phyloP scores from a whole-genome alignment of 2,329 filamentous ascomycete species.

The Akanthomyces uredinophilus region DNA sequence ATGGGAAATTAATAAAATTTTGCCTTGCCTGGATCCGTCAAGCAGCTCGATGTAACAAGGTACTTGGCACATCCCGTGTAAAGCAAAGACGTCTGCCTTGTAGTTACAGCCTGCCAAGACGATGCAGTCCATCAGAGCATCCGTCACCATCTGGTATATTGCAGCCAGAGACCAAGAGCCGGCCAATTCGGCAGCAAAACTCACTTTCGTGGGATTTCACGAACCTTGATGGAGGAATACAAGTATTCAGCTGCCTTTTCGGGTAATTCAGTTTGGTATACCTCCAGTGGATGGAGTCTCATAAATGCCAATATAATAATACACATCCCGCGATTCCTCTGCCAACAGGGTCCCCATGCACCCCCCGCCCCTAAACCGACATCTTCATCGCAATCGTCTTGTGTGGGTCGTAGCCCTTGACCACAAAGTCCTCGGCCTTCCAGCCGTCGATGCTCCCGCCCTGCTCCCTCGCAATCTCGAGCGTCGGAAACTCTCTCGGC shows the following conservation, averaged over 20 bases:
- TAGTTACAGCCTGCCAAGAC: too few species aligned
- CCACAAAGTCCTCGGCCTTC: constrained; percentile 79
- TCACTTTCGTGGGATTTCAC: too few species aligned
- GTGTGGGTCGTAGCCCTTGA: constrained; percentile 85
- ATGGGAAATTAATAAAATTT: too few species aligned
- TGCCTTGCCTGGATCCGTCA: too few species aligned
- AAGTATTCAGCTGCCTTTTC: neutral
- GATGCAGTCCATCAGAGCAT: too few species aligned
- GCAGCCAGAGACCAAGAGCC: too few species aligned
- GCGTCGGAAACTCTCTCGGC: constrained; percentile 72
- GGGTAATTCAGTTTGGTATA: neutral
- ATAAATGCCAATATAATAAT: neutral
- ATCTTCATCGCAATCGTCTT: constrained; percentile 97
- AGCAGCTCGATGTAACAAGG: too few species aligned
- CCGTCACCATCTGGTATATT: too few species aligned
- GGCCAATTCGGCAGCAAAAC: too few species aligned
- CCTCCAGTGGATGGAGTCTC: constrained; percentile 4
- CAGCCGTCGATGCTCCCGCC: constrained; percentile 83
- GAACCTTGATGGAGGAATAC: neutral
- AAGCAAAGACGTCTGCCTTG: too few species aligned
- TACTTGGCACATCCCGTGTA: too few species aligned
- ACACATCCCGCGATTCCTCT: neutral
- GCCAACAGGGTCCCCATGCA: too few species aligned
- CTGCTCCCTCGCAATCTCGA: constrained; percentile 65
- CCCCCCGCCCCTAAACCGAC: constrained; percentile 61